Conservation (phyloP, 2,329 filamentous ascomycete genomes). For the Aspergillus aculeatus region DNA sequence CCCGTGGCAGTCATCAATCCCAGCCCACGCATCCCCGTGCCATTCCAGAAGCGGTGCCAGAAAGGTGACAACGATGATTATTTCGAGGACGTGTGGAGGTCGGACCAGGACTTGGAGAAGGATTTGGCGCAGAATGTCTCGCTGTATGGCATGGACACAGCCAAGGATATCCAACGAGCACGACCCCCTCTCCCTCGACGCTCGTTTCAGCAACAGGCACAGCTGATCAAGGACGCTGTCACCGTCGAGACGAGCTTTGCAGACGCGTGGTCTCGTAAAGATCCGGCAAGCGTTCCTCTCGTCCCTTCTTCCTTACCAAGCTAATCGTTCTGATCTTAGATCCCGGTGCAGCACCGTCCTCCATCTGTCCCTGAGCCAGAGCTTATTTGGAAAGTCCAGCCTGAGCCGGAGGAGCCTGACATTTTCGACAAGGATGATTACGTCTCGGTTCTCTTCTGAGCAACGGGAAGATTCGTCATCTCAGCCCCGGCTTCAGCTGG, state of each 20-base stretch:
- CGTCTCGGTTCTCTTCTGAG: not conserved
- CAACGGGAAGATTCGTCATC: not conserved
- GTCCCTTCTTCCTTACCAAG: not conserved
- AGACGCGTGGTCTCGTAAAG: not conserved
- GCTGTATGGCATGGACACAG: constrained; percentile 8
- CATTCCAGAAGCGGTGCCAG: constrained; percentile 9
- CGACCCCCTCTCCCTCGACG: constrained; percentile 3
- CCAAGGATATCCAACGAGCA: constrained; percentile 1
- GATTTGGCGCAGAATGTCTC: constrained; percentile 12
- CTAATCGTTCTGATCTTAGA: not conserved
- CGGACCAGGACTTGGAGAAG: constrained; percentile 8
- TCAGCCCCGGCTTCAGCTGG: too few relatives aligned
- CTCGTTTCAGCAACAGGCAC: constrained; percentile 9
- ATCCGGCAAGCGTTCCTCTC: not conserved
- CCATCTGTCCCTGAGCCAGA: not conserved
- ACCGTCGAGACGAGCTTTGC: not conserved
- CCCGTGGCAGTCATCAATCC: constrained; percentile 10
- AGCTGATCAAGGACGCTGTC: constrained; percentile 2
- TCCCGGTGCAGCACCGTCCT: not conserved
- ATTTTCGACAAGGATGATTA: not conserved
- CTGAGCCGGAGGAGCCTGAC: not conserved
- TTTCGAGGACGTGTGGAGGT: constrained; percentile 20
- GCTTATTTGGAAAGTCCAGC: not conserved
- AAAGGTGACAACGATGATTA: constrained; percentile 17
- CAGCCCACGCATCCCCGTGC: constrained; percentile 10